These are phyloP conservation scores for Colletotrichum lentis DNA, from an alignment of 2,329 filamentous ascomycete genomes.

Conservation along the genomic window DNA sequence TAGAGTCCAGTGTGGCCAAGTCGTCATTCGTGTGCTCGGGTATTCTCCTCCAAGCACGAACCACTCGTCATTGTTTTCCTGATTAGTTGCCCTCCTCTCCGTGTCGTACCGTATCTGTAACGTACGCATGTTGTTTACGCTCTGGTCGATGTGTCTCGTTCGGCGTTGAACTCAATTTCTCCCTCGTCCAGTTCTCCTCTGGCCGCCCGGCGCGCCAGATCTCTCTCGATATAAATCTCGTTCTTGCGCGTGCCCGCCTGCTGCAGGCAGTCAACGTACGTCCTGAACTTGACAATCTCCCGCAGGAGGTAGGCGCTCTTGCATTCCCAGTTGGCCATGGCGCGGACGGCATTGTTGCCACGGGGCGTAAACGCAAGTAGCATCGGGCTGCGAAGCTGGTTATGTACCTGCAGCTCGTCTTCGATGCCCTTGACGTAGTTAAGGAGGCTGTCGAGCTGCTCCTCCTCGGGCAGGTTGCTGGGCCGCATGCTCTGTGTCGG, in stretches of 20 bases:
- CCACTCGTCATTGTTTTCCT: not conserved
- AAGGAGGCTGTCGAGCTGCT: constrained; percentile 79
- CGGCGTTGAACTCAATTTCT: constrained; percentile 49
- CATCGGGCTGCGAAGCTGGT: constrained; percentile 87
- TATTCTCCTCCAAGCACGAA: not conserved
- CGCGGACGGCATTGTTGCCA: constrained; percentile 79
- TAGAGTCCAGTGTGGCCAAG: constrained; percentile 21
- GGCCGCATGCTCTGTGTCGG: constrained; percentile 91
- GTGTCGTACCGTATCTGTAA: not conserved
- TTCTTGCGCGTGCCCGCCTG: constrained; percentile 74
- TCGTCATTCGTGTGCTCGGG: constrained; percentile 27
- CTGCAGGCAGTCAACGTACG: constrained; percentile 87
- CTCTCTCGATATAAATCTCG: constrained; percentile 73
- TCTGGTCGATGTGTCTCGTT: constrained; percentile 49
- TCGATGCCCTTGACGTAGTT: constrained; percentile 87
- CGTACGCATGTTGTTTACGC: constrained; percentile 36
- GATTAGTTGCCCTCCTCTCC: not conserved
- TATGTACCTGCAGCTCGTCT: constrained; percentile 84
- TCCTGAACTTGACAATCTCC: constrained; percentile 96
- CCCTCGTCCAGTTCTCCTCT: constrained; percentile 56
- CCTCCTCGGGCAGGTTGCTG: constrained; percentile 77
- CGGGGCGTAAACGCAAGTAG: constrained; percentile 87
- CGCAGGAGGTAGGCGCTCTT: constrained; percentile 90
- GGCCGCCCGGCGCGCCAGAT: constrained; percentile 59
- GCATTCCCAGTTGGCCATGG: constrained; percentile 96